Conservation (phyloP, 1,139 yeast genomes). For the Blastobotrys proliferans region DNA sequence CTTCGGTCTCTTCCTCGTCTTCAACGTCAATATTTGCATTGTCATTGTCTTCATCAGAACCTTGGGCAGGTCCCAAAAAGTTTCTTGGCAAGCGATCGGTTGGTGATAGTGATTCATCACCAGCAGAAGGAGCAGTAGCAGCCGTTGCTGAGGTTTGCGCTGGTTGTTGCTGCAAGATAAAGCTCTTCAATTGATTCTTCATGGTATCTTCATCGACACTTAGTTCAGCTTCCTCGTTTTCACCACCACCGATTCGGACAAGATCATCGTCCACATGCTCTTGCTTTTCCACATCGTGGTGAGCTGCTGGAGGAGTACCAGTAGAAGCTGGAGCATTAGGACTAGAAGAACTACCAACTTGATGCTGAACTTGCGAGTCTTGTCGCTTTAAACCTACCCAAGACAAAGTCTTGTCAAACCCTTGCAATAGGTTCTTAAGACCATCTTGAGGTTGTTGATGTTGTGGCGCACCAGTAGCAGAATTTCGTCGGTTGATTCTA, state of each 20-base stretch:
- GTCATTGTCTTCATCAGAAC: slow-evolving; percentile 24
- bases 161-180: slow-evolving; percentile 18
- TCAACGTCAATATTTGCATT: slow-evolving; percentile 21
- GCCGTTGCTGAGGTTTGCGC: too few relatives aligned
- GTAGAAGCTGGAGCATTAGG: slow-evolving; percentile 4
- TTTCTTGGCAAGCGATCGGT: slow-evolving; percentile 17
- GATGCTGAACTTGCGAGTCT: not conserved
- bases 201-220: slow-evolving; percentile 25
- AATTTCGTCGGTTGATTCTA: slow-evolving; percentile 48
- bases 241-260: slow-evolving; percentile 21
- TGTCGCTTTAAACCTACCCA: slow-evolving; percentile 25
- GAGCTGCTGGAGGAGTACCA: slow-evolving; percentile 22
- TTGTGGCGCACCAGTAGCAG: not conserved
- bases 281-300: slow-evolving; percentile 13
- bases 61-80: slow-evolving; percentile 19
- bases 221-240: slow-evolving; percentile 11
- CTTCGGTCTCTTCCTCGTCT: slow-evolving; percentile 35
- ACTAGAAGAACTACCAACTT: not conserved
- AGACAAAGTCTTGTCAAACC: slow-evolving; percentile 26
- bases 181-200: slow-evolving; percentile 23
- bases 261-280: slow-evolving; percentile 24
- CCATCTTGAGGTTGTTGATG: slow-evolving; percentile 9
- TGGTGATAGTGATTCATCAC: too few relatives aligned
- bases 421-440: slow-evolving; percentile 8
- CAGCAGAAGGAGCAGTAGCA: not conserved